These are phyloP conservation scores for Scenedesmus sp. DNA, from an alignment of 163 green algal genomes.

Conservation along the genomic window DNA sequence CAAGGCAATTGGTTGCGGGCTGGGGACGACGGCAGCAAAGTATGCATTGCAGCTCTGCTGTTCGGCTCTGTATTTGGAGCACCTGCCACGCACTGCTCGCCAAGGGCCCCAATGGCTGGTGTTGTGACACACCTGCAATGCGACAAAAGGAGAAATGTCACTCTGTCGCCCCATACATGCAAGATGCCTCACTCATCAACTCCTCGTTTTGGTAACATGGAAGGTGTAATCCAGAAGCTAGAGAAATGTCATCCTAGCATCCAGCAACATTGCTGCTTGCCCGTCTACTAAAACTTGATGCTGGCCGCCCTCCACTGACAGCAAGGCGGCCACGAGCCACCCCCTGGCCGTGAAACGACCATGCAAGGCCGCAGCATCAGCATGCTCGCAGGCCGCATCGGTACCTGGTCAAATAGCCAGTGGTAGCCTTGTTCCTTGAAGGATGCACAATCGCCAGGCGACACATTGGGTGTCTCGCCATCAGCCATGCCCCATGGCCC, in stretches of 20 bases:
- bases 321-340: neutral
- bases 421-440: conserved; percentile 19
- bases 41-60: conserved; percentile 51
- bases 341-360: too few species aligned
- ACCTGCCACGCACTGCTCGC: conserved; percentile 32
- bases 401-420: conserved; percentile 8
- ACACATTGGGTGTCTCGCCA: conserved; percentile 42
- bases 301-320: too few species aligned
- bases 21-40: conserved; percentile 8
- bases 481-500: conserved; percentile 37
- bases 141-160: neutral
- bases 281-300: too few species aligned
- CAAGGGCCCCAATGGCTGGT: conserved; percentile 34
- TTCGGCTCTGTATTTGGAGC: conserved; percentile 27
- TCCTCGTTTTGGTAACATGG: too few species aligned
- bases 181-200: too few species aligned
- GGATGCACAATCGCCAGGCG: neutral
- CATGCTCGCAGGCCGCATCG: neutral
- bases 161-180: too few species aligned
- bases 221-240: too few species aligned
- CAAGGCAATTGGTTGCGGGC: neutral
- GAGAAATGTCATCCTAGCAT: too few species aligned
- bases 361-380: neutral
- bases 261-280: too few species aligned
- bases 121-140: conserved; percentile 33